Conservation (phyloP, 176 grass and related monocot species). For the Poa pratensis region DNA sequence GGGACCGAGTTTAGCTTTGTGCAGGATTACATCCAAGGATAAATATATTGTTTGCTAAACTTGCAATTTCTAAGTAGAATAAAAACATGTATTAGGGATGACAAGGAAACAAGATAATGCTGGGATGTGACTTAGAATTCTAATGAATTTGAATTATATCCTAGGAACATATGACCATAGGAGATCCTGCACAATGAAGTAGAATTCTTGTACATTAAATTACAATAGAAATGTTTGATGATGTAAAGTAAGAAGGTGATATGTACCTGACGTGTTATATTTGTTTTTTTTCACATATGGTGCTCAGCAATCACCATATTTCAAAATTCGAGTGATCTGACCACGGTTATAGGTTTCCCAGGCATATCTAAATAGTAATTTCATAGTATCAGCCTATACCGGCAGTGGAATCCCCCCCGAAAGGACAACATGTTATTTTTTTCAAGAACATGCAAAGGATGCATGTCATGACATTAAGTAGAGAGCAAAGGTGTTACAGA, state of each 20-base stretch:
- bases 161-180: conserved; percentile 4
- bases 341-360: neutral
- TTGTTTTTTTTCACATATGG: neutral
- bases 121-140: neutral
- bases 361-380: conserved; percentile 13
- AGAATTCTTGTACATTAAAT: conserved; percentile 12
- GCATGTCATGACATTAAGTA: too few relatives aligned
- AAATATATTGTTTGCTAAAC: neutral
- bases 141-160: too few relatives aligned
- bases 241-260: conserved; percentile 28
- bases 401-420: neutral
- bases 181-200: neutral
- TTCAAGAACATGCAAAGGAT: too few relatives aligned
- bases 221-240: neutral
- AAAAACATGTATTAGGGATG: conserved; percentile 11
- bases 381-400: neutral
- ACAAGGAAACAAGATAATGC: neutral
- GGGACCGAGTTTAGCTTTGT: neutral
- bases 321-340: conserved; percentile 1
- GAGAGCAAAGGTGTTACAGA: too few relatives aligned
- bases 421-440: neutral
- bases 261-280: conserved; percentile 19
- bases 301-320: conserved; percentile 19
- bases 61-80: conserved; percentile 17
- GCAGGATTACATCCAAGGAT: conserved; percentile 11